These are phyloP conservation scores for Tylopilus orsonianus DNA, from an alignment of 1,284 basidiomycete genomes.

Conservation along the genomic window DNA sequence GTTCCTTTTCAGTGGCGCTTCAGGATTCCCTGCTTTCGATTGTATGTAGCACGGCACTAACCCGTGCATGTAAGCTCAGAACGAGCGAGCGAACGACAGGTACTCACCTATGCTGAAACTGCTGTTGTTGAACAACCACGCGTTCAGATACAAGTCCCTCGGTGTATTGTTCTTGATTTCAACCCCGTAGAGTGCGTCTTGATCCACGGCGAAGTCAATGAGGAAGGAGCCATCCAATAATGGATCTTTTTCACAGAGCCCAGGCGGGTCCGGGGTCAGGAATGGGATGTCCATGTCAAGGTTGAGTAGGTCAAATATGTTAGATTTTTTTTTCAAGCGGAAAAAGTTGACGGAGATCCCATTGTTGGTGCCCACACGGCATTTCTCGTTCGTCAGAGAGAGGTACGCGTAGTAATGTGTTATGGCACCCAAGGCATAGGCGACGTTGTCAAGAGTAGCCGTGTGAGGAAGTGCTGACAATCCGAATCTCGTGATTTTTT, in stretches of 20 bases:
- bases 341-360: slow-evolving; percentile 15
- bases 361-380: not conserved
- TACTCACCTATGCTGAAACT: slow-evolving; percentile 17
- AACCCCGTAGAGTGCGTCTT: slow-evolving; percentile 9
- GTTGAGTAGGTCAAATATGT: too few species aligned
- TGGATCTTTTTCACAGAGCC: slow-evolving; percentile 2
- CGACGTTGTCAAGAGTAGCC: not conserved
- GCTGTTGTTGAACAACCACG: slow-evolving; percentile 22
- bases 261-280: slow-evolving; percentile 2
- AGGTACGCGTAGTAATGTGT: slow-evolving; percentile 23
- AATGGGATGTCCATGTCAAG: slow-evolving; percentile 3
- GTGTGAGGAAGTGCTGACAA: slow-evolving; percentile 2
- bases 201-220: slow-evolving; percentile 19
- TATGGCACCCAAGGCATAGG: slow-evolving; percentile 4
- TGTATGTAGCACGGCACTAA: slow-evolving; percentile 15
- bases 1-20: slow-evolving; percentile 3
- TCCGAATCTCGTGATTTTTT: slow-evolving; percentile 6
- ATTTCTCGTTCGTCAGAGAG: not conserved
- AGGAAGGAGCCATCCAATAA: not conserved
- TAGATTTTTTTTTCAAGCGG: not conserved
- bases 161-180: slow-evolving; percentile 18
- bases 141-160: slow-evolving; percentile 19
- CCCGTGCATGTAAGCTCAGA: not conserved
- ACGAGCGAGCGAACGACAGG: not conserved
- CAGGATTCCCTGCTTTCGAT: not conserved